Percentiles rank a stretch among this genome's conserved stretches.
Conservation (phyloP, 1,139 yeast genomes). For the Nakaseomyces glabratus region DNA sequence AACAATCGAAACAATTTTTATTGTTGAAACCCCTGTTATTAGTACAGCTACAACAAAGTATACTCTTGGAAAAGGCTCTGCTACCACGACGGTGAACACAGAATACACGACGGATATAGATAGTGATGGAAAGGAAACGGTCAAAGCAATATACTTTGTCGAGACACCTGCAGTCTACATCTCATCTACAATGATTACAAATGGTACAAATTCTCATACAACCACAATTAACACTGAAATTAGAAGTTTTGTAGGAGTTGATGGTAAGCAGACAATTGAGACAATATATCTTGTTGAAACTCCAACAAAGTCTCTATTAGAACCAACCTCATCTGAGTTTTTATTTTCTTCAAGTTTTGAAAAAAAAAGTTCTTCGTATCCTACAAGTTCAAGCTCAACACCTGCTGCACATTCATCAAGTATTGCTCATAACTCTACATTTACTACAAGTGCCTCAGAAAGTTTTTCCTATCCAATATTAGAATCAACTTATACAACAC, state of each 20-base stretch:
- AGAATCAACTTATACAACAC: not conserved
- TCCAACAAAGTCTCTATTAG: not conserved
- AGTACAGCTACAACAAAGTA: not conserved
- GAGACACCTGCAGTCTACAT: not conserved
- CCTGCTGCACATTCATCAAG: no score
- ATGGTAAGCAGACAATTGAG: constrained; percentile 5
- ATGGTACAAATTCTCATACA: not conserved
- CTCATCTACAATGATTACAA: not conserved
- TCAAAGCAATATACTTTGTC: not conserved
- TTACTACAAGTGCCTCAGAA: no score
- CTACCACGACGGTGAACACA: not conserved
- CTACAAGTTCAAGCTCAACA: no score
- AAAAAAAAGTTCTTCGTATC: no score
- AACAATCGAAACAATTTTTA: not conserved
- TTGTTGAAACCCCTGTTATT: constrained; percentile 1
- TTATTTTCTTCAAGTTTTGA: no score
- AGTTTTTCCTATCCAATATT: not conserved
- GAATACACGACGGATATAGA: not conserved
- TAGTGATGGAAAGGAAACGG: not conserved
- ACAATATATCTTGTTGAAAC: constrained; percentile 4
- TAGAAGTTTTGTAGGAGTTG: not conserved
- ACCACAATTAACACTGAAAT: constrained; percentile 1
- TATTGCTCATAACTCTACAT: no score
- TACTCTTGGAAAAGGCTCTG: not conserved
- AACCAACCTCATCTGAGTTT: not conserved